Evolutionary conservation across 2,329 filamentous ascomycete genomes (phyloP), one percentile per base, ranked within the genome.

Genomic region (Chrysoporthe cubensis): DNA sequence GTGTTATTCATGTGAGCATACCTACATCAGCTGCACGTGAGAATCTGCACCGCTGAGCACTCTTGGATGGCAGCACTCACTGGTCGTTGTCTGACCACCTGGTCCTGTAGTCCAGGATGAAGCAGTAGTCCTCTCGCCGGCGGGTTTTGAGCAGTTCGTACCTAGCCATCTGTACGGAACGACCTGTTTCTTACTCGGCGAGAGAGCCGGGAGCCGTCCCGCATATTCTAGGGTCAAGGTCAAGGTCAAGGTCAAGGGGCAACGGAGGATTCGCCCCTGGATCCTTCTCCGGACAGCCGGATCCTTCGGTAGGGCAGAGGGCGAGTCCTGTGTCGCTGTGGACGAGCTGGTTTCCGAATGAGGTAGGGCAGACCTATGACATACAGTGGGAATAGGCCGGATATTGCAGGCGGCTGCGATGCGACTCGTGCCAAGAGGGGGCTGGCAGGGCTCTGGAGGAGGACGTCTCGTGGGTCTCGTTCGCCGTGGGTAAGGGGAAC

Each of bases 1-100:
- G 90, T 91, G 76, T 97, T 97, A 81, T 97, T 97, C 84, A 97
- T 88, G 77, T 98, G 95, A 69, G 92, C 86, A 79, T 96, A 97
- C 94, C 70, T 42, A 57, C 48, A 18, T 16, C 42, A 44, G 21
- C 48, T 52, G 13, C 13, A 34, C 54, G 56, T 26, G 16, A 58
- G 40, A 14, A 26, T 13, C 46, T 42, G n/a, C 26, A 13, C 40
- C 46, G 26, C 48, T 44, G 57, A 44, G 32, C 32, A 26, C 18
- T 21, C 34, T 42, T 32, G 5, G 57, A 6, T 44, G 21, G 42
- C 48, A 44, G 26, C 21, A 66, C 63, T 65, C 42, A 63, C 71
- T 71, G 54, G 69, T 69, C 69, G 62, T 63, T 72, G 57, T 72
- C 81, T 75, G 74, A 94, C 94, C 94, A 97, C 88, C 94, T 82